Evolutionary conservation across 805 yeast genomes (phyloP), one percentile per base, ranked within the genome.

Genomic region (Saccharomyces kudriavzevii): DNA sequence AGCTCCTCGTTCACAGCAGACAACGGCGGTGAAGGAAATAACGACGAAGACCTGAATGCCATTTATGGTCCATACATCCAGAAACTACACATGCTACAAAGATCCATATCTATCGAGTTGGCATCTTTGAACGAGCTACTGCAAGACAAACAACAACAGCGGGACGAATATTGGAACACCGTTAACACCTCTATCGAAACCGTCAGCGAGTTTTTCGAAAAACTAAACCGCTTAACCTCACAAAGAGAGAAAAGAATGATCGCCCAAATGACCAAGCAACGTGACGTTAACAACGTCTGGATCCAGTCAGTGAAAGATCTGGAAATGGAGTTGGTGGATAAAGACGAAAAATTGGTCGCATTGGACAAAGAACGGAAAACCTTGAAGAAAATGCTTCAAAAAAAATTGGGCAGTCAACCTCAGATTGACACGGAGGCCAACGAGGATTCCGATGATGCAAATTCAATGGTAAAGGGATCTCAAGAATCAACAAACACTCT

Each of bases 261-360:
- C n/a, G 76, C 74, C 53, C 74, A 73, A 55, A 68, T 84, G 43
- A 81, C 80, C 25, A 80, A 89, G 60, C 90, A 85, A 63, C 74
- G 76, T 47, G 89, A 85, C 67, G 79, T 86, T 27, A 84, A 86
- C 58, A 78, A 79, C 49, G 74, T 87, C 52, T 87, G 94, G 94
- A 89, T 85, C 61, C 77, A 77, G 54, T 83, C 90, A 0, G 83
- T 87, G 43, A 82, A 79, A 56, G 87, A 83, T 54, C 67, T 87
- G 47, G 94, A 87, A 65, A 71, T 74, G 45, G 92, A 87, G 63
- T 78, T 86, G 57, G 74, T 77, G 8, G 75, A 76, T 47, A 80
- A 88, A 56, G 87, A 83, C 61, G 72, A 70, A 17, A 83, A 83
- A 59, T 75, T 85, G 60, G 81, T 80, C 14, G 80, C 77, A 8